Base-by-base conservation (phyloP, 2,329 filamentous ascomycete genomes). In the Penicillium sp. region DNA sequence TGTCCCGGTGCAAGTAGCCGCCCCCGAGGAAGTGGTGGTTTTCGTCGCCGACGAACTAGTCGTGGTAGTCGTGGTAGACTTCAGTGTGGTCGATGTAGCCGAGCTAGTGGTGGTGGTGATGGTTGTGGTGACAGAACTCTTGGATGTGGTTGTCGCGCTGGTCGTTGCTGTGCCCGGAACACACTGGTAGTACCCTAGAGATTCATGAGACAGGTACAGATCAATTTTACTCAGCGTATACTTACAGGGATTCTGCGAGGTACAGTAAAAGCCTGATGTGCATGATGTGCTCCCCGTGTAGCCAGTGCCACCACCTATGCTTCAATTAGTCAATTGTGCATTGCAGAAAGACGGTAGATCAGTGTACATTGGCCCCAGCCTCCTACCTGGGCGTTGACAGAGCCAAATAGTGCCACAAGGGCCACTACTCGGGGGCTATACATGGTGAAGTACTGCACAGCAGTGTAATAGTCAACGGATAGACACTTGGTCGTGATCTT, bases 1-100 rank as follows among this genome's bases (percentile, higher is more conserved):
- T 6, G 73, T 75, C 1, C 76, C 76, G 1, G 71, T 70, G 60
- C 81, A 83, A 53, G 65, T 61, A 19, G 60, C 59, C 5, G 37
- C 59, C 10, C 24, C 50, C 6, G 50, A 22, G 5, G 61, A 40
- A 33, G 31, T 54, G 3, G 56, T 35, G 10, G 43, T 33, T 37
- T 53, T 18, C 0, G 43, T 33, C n/a, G 58, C 52, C 3, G 54
- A 53, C 41, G 57, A 36, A 40, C 31, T 31, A 31, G 31, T 31
- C 31, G 18, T 58, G 24, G 60, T 52, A 5, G 55, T 53, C 2
- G 49, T 22, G 22, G 22, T 57, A 5, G 62, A 51, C 53, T 58
- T 62, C 16, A 58, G 55, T 7, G 58, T 60, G 19, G 60, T 59
- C 14, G 55, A 60, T 36, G 56, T 19, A 7, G 54, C 60, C 22